A percentile compares a stretch with the other conserved stretches of the same genome.
phyloP scores from a whole-genome alignment of 805 yeast species.

The Diddensiella transvaalensis region DNA sequence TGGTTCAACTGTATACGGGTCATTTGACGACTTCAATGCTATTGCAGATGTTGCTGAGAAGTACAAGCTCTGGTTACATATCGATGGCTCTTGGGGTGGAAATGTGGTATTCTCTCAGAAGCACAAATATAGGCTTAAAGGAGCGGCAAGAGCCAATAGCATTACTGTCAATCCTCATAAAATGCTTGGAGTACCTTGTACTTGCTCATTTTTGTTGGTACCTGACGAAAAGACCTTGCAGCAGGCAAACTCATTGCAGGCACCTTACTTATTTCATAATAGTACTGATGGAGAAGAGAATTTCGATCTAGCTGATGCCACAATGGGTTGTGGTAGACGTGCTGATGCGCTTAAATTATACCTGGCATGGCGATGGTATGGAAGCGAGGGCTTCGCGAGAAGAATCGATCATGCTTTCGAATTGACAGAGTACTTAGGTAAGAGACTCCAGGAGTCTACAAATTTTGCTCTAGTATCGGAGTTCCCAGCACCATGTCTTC shows the following conservation, averaged over 20 bases:
- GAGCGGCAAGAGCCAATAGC: constrained; percentile 66
- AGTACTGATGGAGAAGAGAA: constrained; percentile 44
- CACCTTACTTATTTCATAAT: constrained; percentile 77
- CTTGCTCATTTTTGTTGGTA: constrained; percentile 64
- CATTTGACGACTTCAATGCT: constrained; percentile 64
- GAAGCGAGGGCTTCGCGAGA: constrained; percentile 56
- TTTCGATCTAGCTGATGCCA: constrained; percentile 81
- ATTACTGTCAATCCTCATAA: constrained; percentile 83
- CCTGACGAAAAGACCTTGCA: constrained; percentile 67
- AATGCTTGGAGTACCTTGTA: constrained; percentile 77
- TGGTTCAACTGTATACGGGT: constrained; percentile 85
- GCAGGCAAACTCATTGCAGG: constrained; percentile 68
- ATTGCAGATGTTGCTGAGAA: constrained; percentile 52
- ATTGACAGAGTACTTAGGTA: constrained; percentile 60
- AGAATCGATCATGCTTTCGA: constrained; percentile 72
- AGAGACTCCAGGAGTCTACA: constrained; percentile 35
- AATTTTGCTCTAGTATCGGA: constrained; percentile 56
- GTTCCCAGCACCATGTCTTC: constrained; percentile 69
- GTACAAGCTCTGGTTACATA: constrained; percentile 69
- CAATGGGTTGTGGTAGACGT: constrained; percentile 89
- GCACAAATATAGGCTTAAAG: constrained; percentile 48
- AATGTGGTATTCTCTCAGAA: constrained; percentile 63
- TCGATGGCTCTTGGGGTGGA: constrained; percentile 93
- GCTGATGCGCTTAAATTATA: constrained; percentile 78
- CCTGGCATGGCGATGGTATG: constrained; percentile 79